phyloP scores from a whole-genome alignment of 2,329 filamentous ascomycete genomes.

The Aspergillus intermedius region DNA sequence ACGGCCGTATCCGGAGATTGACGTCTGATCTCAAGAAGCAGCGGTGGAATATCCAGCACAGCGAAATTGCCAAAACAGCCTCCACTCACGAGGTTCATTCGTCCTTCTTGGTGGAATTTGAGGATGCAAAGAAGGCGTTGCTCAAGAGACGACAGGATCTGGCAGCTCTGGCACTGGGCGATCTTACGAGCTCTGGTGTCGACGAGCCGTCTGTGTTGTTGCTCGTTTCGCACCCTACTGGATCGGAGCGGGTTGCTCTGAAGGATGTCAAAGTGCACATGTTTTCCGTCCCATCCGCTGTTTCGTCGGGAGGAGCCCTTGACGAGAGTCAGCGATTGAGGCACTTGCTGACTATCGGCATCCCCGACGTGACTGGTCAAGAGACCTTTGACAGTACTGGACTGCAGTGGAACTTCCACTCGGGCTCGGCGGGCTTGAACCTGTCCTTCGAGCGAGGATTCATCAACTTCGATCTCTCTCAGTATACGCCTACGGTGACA shows the following conservation, averaged over 20 bases:
- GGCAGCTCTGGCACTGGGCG: conserved; percentile 29
- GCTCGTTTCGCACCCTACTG: conserved; percentile 33
- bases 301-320: conserved; percentile 14
- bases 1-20: conserved; percentile 38
- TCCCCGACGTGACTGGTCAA: conserved; percentile 26
- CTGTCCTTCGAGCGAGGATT: conserved; percentile 36
- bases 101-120: conserved; percentile 35
- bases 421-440: conserved; percentile 33
- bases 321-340: conserved; percentile 29
- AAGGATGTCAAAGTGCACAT: conserved; percentile 34
- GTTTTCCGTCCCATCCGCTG: conserved; percentile 30
- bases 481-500: conserved; percentile 33
- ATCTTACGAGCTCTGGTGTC: conserved; percentile 19
- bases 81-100: conserved; percentile 25
- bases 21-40: conserved; percentile 35
- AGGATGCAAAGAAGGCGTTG: conserved; percentile 35
- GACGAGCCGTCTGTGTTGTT: conserved; percentile 32
- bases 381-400: conserved; percentile 17
- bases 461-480: conserved; percentile 38
- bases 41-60: conserved; percentile 34
- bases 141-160: conserved; percentile 37
- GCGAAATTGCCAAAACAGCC: conserved; percentile 23
- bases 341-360: conserved; percentile 30
- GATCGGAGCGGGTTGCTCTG: conserved; percentile 21
- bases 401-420: conserved; percentile 35